Percentiles rank a stretch among this genome's conserved stretches.
phyloP scores from a whole-genome alignment of 768 basidiomycete species.

The Kwoniella botswanensis region DNA sequence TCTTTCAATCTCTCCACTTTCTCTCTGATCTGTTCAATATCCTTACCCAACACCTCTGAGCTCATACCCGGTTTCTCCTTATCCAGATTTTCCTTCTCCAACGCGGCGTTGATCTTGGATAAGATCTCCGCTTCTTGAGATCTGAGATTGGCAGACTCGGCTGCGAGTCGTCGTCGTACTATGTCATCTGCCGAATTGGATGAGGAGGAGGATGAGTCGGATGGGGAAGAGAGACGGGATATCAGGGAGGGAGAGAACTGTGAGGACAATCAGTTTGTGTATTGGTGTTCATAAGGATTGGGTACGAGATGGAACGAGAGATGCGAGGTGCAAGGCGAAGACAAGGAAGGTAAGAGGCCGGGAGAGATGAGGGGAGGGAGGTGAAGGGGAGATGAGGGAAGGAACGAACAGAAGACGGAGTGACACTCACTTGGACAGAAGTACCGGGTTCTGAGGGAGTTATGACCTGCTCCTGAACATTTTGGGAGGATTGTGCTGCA shows the following conservation, averaged over 20 bases:
- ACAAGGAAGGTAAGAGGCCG: too few relatives aligned
- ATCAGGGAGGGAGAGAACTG: conserved; percentile 58
- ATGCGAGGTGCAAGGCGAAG: too few relatives aligned
- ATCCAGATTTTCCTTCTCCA: conserved; percentile 58
- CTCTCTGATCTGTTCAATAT: conserved; percentile 58
- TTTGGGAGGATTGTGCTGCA: conserved; percentile 48
- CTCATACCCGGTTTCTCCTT: conserved; percentile 55
- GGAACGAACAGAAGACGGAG: neutral
- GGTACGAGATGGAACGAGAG: too few relatives aligned
- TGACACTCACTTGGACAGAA: conserved; percentile 51
- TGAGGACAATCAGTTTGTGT: neutral
- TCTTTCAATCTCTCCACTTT: conserved; percentile 56
- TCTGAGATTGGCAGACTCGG: conserved; percentile 55
- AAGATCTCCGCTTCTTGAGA: conserved; percentile 55
- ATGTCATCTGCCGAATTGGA: conserved; percentile 41
- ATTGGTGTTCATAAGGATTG: neutral
- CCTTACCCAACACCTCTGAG: conserved; percentile 51
- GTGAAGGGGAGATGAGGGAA: neutral
- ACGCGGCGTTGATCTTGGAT: conserved; percentile 52
- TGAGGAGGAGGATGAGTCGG: conserved; percentile 23
- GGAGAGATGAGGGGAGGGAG: neutral
- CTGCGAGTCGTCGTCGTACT: conserved; percentile 47
- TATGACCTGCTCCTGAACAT: conserved; percentile 51
- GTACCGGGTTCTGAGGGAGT: conserved; percentile 48
- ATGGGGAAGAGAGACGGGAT: conserved; percentile 52